Base-by-base conservation (phyloP, 2,329 filamentous ascomycete genomes). In the Alternaria ventricosa region DNA sequence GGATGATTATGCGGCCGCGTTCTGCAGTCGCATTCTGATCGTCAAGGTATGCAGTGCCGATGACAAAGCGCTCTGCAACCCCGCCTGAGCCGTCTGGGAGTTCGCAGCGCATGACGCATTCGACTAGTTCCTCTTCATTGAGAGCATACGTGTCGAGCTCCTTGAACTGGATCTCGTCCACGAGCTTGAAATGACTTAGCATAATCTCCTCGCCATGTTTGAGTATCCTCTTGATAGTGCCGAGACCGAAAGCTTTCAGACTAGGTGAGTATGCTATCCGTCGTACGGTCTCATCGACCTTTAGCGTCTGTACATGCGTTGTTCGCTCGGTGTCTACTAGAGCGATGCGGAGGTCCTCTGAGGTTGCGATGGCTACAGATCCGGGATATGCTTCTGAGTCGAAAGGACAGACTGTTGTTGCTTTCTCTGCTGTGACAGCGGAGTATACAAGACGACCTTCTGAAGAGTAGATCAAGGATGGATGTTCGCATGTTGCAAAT, bases 401-500 rank as follows among this genome's bases (percentile, higher is more conserved):
- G 75, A 99, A 96, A 0, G 91, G 87, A 64, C 92, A 96, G 6
- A 98, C 90, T 51, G 88, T 90, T 1, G 90, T 90, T 1, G 93
- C 92, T 66, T 94, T 90, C 65, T 97, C 92, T 3, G 94, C 93
- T 12, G 95, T 97, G 2, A 97, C 93, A 2, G 96, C 94, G 5
- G 94, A 97, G 81, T 96, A 99, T 1, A 97, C 89, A 44, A 97
- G 91, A 22, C 94, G 88, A 1, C 92, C 93, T 75, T 97, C 94
- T 0, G 90, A 89, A 9, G 92, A 92, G 76, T 99, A 97, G 53
- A 99, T 97, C 58, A 99, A 82, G 67, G 93, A 97, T 0, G 96
- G 92, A 75, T 97, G 93, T 73, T 99, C 96, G 61, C 94, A 97
- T 0, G 93, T 97, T 0, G 94, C 93, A 77, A 99, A 97, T 0